These are phyloP conservation scores for Zoysia matrella DNA, from an alignment of 202 grass and related monocot species.

Conservation along the genomic window DNA sequence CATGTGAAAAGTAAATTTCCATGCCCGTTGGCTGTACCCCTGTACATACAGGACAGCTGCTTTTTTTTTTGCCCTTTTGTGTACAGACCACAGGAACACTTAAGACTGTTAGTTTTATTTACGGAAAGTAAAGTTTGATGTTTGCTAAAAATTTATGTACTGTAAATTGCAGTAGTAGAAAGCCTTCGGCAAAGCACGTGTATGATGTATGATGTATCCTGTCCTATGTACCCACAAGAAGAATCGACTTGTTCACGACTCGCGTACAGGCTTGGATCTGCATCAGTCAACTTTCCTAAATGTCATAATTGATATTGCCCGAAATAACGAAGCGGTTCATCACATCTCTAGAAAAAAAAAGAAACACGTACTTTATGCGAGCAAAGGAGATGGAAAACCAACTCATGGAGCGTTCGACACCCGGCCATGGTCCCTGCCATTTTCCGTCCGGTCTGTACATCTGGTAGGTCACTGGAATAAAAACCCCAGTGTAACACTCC, in stretches of 20 bases:
- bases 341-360: not conserved
- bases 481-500: too few species aligned
- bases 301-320: not conserved
- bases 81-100: slow-evolving; percentile 44
- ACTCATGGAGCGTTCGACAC: not conserved
- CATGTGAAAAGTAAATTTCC: slow-evolving; percentile 55
- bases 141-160: too few species aligned
- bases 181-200: not conserved
- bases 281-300: not conserved
- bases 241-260: not conserved
- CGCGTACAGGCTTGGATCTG: not conserved
- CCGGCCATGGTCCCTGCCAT: slow-evolving; percentile 28
- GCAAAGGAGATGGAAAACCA: not conserved
- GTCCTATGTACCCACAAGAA: too few species aligned
- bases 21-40: not conserved
- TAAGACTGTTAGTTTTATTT: slow-evolving; percentile 14
- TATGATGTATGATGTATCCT: too few species aligned
- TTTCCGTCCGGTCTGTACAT: not conserved
- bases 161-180: not conserved
- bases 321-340: not conserved
- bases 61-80: slow-evolving; percentile 10
- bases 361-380: not conserved
- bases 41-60: slow-evolving; percentile 1
- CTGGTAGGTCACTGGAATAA: slow-evolving; percentile 50
- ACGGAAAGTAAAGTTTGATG: not conserved